These are phyloP conservation scores for Alloascoidea africana DNA, from an alignment of 805 yeast genomes.

Conservation along the genomic window DNA sequence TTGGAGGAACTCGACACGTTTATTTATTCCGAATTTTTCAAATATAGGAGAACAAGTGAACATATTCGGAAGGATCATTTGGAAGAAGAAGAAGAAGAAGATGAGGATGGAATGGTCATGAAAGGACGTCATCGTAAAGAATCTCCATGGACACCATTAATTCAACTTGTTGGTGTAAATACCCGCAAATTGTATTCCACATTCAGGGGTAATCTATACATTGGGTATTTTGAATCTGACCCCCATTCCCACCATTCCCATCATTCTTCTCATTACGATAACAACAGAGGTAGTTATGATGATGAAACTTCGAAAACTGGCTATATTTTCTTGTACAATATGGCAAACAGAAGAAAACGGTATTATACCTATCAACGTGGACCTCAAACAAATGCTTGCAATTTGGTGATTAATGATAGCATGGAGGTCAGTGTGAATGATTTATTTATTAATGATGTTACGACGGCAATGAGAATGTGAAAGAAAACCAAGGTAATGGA, in stretches of 20 bases:
- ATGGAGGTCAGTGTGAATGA: slow-evolving; percentile 1
- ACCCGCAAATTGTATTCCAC: neutral
- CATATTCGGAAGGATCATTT: no score
- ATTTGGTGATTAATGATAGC: neutral
- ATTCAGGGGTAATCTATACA: neutral
- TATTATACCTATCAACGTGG: slow-evolving; percentile 1
- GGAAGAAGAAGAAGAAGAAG: neutral
- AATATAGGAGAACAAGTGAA: no score
- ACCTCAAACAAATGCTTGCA: neutral
- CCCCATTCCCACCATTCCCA: neutral
- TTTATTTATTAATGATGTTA: neutral
- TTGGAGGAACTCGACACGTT: neutral
- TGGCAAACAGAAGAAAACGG: neutral
- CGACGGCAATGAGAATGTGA: no score
- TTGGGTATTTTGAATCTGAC: slow-evolving; percentile 1
- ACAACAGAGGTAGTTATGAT: neutral
- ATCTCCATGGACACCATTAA: neutral
- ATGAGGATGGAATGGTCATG: neutral
- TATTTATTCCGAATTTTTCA: neutral
- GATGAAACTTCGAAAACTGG: neutral
- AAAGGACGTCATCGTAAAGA: neutral
- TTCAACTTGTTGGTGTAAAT: neutral
- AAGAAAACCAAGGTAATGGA: no score
- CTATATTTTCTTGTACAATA: neutral
- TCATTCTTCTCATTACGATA: neutral